Percentiles rank a stretch among this genome's conserved stretches.
Conservation (phyloP, 495 filamentous ascomycete genomes). For the Xylaria palmicola region DNA sequence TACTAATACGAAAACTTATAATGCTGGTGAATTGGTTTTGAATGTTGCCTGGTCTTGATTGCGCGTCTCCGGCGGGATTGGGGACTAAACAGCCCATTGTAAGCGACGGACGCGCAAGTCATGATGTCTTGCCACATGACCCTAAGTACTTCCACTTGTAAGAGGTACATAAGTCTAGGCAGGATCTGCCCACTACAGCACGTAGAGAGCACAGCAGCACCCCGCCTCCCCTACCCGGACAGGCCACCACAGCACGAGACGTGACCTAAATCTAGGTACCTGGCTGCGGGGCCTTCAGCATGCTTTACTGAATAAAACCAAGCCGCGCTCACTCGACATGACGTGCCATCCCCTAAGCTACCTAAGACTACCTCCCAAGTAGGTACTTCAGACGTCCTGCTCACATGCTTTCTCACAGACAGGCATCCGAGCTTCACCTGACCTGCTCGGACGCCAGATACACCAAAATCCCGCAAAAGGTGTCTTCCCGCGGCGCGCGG, state of each 20-base stretch:
- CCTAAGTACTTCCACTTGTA: background rate
- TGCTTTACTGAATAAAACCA: background rate
- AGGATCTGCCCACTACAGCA: background rate
- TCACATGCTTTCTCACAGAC: slow-evolving; percentile 13
- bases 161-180: background rate
- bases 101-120: background rate
- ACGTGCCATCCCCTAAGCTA: no score
- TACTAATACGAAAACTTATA: background rate
- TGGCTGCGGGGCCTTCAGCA: slow-evolving; percentile 6
- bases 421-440: slow-evolving; percentile 6
- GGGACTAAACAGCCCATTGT: background rate
- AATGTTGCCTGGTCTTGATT: slow-evolving; percentile 7
- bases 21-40: background rate
- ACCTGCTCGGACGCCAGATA: no score
- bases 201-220: background rate
- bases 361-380: no score
- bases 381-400: no score
- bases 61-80: slow-evolving; percentile 8
- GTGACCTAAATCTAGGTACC: no score
- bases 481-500: no score
- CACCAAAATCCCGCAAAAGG: no score
- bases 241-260: background rate
- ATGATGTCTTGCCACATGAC: slow-evolving; percentile 5
- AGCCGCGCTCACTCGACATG: background rate
- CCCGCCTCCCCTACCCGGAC: background rate